Base-by-base conservation (phyloP, 108 stramenopile species). In the Cyclostephanos tholiformis region DNA sequence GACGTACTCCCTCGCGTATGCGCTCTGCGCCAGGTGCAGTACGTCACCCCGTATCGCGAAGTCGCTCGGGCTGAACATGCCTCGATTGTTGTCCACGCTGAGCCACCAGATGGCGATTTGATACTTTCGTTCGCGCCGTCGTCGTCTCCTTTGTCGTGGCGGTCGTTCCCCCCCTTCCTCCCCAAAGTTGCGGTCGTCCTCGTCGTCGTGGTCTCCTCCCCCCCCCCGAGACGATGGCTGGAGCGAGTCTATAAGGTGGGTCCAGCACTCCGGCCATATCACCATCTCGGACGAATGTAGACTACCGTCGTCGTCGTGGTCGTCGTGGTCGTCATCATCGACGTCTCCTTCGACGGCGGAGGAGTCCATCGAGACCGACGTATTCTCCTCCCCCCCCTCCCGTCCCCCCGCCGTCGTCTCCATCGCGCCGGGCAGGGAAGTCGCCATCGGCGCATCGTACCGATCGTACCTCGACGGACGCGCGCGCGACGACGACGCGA, bases 181-280 rank as follows among this genome's bases (percentile, higher is more conserved):
- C n/a, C n/a, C n/a, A n/a, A n/a, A n/a, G n/a, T n/a, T n/a, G n/a
- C n/a, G n/a, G n/a, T n/a, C n/a, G n/a, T n/a, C n/a, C n/a, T n/a
- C n/a, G n/a, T n/a, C n/a, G n/a, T n/a, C n/a, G n/a, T n/a, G n/a
- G n/a, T n/a, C n/a, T n/a, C n/a, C n/a, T n/a, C n/a, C n/a, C n/a
- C n/a, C n/a, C n/a, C n/a, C n/a, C n/a, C n/a, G n/a, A 10, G 46
- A 5, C 20, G 39, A 16, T 57, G 51, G 65, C 51, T 67, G 74
- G 27, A 80, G 59, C 13, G 69, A 65, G 71, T 84, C 79, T 1
- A 84, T 80, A 5, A 79, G 68, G 61, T 77, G 71, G 16, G 85
- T 86, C 85, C 85, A 86, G 70, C 80, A 81, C 52, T 86, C 85
- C 8, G 85, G 85, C 83, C 83, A 86, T 27, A 86, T 62, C 16